A percentile compares a stretch with the other conserved stretches of the same genome.
Conservation (phyloP, 1,284 basidiomycete genomes). For the Jaminaea rosea region DNA sequence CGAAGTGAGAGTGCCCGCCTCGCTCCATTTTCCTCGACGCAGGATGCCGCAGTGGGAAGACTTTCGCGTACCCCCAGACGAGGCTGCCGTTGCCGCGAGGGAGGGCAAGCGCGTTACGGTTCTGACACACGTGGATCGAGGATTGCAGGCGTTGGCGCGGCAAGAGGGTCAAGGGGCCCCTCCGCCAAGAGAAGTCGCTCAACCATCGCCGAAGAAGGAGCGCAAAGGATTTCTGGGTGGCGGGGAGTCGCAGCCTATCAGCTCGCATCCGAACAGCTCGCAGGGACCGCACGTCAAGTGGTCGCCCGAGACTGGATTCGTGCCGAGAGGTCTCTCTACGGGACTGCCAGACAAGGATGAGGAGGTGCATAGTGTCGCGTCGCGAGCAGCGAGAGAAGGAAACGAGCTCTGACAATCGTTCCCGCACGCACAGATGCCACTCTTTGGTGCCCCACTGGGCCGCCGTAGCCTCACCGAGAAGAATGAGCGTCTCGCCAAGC, state of each 20-base stretch:
- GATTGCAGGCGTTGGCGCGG: constrained; percentile 25
- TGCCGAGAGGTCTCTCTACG: not conserved
- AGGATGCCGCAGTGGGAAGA: constrained; percentile 45
- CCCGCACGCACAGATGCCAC: no score
- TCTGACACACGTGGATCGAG: constrained; percentile 36
- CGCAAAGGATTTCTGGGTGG: no score
- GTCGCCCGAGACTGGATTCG: not conserved
- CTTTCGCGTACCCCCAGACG: constrained; percentile 35
- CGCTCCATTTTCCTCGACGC: constrained; percentile 14
- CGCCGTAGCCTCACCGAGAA: no score
- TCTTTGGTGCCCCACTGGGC: no score
- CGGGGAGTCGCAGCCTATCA: not conserved
- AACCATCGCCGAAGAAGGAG: not conserved
- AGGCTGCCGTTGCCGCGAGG: constrained; percentile 20
- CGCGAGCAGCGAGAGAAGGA: no score
- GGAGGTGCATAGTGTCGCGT: no score
- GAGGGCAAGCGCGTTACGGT: constrained; percentile 13
- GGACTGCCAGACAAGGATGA: not conserved
- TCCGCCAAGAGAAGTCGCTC: not conserved
- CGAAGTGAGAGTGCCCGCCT: constrained; percentile 32
- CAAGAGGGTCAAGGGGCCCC: constrained; percentile 4
- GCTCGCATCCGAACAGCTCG: not conserved
- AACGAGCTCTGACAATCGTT: no score
- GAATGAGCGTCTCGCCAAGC: constrained; percentile 1
- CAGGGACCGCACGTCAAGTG: not conserved